phyloP scores from a whole-genome alignment of 2,329 filamentous ascomycete species.

The Neonectria magnoliae region DNA sequence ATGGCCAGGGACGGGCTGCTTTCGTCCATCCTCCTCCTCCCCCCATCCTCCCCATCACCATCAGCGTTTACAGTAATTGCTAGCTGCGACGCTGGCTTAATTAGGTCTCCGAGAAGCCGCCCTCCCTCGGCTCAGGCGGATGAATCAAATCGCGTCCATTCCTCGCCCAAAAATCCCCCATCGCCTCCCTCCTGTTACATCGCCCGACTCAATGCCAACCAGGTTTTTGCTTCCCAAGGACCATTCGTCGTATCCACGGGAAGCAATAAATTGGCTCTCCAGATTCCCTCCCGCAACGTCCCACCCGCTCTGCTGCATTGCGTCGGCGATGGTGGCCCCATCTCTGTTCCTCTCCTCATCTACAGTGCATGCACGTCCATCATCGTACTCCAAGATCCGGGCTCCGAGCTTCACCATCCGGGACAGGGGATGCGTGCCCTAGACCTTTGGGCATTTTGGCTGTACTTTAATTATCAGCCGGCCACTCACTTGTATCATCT shows the following conservation, averaged over 20 bases:
- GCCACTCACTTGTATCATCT: neutral
- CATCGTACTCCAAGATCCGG: neutral
- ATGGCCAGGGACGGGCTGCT: conserved; percentile 3
- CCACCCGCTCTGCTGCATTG: conserved; percentile 1
- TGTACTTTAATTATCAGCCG: neutral
- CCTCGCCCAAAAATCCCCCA: conserved; percentile 7
- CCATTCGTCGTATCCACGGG: neutral
- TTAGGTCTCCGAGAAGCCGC: neutral
- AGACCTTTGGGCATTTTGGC: neutral
- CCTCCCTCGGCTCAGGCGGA: conserved; percentile 3
- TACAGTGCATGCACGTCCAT: neutral
- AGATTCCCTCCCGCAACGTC: conserved; percentile 18
- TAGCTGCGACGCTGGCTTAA: neutral
- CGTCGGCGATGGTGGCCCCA: conserved; percentile 1
- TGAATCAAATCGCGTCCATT: conserved; percentile 18
- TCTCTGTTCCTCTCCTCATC: neutral
- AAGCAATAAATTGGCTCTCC: conserved; percentile 13
- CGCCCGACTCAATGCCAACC: neutral
- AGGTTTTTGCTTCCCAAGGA: neutral
- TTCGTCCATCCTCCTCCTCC: conserved; percentile 14
- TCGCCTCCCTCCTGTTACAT: conserved; percentile 12
- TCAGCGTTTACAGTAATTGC: neutral
- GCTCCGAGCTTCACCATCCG: neutral
- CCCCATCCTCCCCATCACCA: neutral
- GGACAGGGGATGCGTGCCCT: conserved; percentile 14